Evolutionary conservation across 2,329 filamentous ascomycete species (phyloP).

Genomic region (Alternaria brassicicola): DNA sequence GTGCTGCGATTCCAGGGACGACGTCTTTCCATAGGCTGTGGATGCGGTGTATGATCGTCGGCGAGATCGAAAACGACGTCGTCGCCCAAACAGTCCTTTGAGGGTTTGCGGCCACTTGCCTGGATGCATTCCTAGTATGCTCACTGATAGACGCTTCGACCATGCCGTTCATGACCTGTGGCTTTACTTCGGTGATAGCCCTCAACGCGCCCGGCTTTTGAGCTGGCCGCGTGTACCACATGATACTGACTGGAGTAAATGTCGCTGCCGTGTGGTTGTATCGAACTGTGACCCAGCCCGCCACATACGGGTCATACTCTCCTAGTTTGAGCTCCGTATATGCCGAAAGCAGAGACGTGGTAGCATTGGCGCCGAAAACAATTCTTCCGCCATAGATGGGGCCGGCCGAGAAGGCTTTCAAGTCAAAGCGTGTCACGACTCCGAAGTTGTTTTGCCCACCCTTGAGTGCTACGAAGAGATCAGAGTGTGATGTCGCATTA

Average conservation of each 20-base stretch:
- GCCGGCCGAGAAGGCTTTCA: slow-evolving; percentile 33
- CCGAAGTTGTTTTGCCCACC: slow-evolving; percentile 54
- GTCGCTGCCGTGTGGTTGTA: slow-evolving; percentile 28
- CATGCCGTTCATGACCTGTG: slow-evolving; percentile 25
- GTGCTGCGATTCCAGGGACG: slow-evolving; percentile 19
- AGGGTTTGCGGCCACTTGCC: slow-evolving; percentile 14
- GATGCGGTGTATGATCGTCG: slow-evolving; percentile 25
- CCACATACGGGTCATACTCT: slow-evolving; percentile 28
- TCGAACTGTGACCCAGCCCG: slow-evolving; percentile 33
- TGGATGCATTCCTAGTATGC: slow-evolving; percentile 30
- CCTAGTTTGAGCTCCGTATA: slow-evolving; percentile 30
- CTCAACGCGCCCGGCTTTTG: slow-evolving; percentile 24
- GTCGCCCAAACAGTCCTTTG: slow-evolving; percentile 34
- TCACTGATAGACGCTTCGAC: slow-evolving; percentile 23
- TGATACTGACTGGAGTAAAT: slow-evolving; percentile 24
- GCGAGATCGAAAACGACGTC: slow-evolving; percentile 28
- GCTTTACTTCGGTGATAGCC: slow-evolving; percentile 19
- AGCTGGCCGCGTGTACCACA: slow-evolving; percentile 33
- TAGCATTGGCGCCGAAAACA: slow-evolving; percentile 21
- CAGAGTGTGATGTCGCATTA: slow-evolving; percentile 40
- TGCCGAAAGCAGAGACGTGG: slow-evolving; percentile 18
- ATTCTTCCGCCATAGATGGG: slow-evolving; percentile 27
- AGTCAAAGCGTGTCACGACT: slow-evolving; percentile 51
- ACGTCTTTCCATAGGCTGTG: slow-evolving; percentile 26
- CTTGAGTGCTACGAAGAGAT: slow-evolving; percentile 52